Evolutionary conservation across 345 rosid species (phyloP).

Genomic region (Eucalyptus camaldulensis): DNA sequence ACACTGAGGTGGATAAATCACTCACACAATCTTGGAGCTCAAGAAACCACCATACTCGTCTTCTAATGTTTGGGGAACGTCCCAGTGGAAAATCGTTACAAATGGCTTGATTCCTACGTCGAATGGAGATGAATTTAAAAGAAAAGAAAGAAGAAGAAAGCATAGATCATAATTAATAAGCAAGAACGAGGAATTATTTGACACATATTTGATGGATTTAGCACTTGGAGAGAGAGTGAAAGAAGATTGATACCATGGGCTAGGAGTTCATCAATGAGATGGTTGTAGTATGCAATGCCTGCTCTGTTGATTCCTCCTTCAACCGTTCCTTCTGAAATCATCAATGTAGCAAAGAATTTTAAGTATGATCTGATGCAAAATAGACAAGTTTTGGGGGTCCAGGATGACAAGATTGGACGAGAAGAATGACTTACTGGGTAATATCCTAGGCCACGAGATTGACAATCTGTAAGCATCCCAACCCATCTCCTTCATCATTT

Average conservation of each 20-base stretch:
- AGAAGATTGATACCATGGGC: not conserved
- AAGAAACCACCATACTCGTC: slow-evolving; percentile 27
- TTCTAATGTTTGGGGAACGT: slow-evolving; percentile 21
- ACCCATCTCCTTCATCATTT: slow-evolving; percentile 19
- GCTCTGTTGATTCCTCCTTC: not conserved
- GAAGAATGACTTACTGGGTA: slow-evolving; percentile 16
- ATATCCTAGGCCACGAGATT: slow-evolving; percentile 37
- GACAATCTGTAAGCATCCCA: slow-evolving; percentile 36
- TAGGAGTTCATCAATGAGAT: slow-evolving; percentile 8
- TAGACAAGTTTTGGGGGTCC: not conserved
- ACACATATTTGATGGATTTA: not conserved
- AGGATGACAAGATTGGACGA: not conserved
- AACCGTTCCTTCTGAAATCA: slow-evolving; percentile 16
- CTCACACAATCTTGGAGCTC: slow-evolving; percentile 22
- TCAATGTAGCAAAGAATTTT: slow-evolving; percentile 1
- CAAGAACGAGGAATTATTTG: not conserved
- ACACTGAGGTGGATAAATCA: not conserved
- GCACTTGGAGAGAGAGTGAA: not conserved
- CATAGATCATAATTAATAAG: not conserved
- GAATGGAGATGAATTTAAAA: not conserved
- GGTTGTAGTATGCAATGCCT: slow-evolving; percentile 11
- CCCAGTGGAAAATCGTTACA: slow-evolving; percentile 30
- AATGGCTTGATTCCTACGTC: slow-evolving; percentile 17
- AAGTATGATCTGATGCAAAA: not conserved
- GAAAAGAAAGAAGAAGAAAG: not conserved